Evolutionary conservation across 1,139 yeast genomes (phyloP), one percentile per base, ranked within the genome.

Genomic region (Nakaseomyces uthaithaninus): DNA sequence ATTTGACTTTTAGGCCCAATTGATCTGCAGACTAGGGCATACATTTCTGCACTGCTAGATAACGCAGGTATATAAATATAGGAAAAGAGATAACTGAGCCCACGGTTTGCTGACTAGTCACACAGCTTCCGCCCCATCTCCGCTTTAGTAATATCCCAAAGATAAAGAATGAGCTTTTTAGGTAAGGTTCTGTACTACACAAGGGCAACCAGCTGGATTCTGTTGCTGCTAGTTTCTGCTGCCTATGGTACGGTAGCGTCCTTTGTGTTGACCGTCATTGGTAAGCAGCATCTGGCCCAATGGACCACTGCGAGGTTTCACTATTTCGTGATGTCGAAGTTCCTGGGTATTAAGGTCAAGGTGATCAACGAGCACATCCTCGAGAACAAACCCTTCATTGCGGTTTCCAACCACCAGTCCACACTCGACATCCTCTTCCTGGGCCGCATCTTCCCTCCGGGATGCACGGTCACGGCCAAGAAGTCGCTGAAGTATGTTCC

Each of bases 401-500:
- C 85, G 46, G 68, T 93, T 6, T 77, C 94, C 12, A 93, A 93
- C 65, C 99, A 93, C 65, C 99, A 93, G 66, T 77, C 86, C 15
- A 89, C 87, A 26, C 66, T 91, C 50, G 98, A 91, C 59, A 75
- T 91, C 43, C 69, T 81, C 40, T 63, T 89, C 41, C 68, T 91
- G 52, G 97, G 95, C 17, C 75, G 72, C 50, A 63, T 85, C 31
- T 93, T 93, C 69, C 95, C 95, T 42, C 78, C 78, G 31, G 87
- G 86, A 38, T 86, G 89, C 65, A 81, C 93, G 7, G 95, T 93
- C 37, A 91, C 98, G 2, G 93, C 96, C 28, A 91, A 91, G 64
- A 79, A 76, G 59, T 80, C 85, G 4, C 71, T 91, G 54, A 79
- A 83, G 55, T 86, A 75, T 57, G 69, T 85, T 36, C 99, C 99